phyloP scores from a whole-genome alignment of 2,329 filamentous ascomycete species.

The Claviceps monticola region DNA sequence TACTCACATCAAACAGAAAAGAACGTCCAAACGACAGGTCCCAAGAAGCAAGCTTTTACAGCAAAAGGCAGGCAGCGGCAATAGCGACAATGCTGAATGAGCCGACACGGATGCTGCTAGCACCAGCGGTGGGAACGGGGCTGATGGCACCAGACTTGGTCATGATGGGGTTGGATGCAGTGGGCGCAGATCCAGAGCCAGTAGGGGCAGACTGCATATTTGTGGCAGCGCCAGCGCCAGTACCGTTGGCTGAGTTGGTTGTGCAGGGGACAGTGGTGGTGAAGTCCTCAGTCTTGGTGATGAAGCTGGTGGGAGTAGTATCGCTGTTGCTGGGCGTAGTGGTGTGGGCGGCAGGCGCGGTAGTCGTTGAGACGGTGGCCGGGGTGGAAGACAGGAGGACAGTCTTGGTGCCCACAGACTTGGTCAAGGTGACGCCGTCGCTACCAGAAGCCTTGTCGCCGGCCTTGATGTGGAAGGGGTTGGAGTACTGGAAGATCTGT shows the following conservation, averaged over 20 bases:
- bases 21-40: not conserved
- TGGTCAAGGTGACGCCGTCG: slow-evolving; percentile 15
- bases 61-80: slow-evolving; percentile 27
- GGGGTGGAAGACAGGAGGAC: slow-evolving; percentile 11
- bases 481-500: slow-evolving; percentile 45
- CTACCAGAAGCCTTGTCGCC: slow-evolving; percentile 14
- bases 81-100: slow-evolving; percentile 26
- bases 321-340: slow-evolving; percentile 10
- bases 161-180: not conserved
- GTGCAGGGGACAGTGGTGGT: slow-evolving; percentile 7
- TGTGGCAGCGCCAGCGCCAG: not conserved
- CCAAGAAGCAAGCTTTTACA: slow-evolving; percentile 22
- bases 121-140: slow-evolving; percentile 7
- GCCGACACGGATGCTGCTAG: slow-evolving; percentile 20
- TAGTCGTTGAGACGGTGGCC: slow-evolving; percentile 8
- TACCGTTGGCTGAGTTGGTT: slow-evolving; percentile 11
- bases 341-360: slow-evolving; percentile 9
- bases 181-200: not conserved
- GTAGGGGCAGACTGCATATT: not conserved
- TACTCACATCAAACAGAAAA: not conserved
- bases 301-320: slow-evolving; percentile 5
- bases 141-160: slow-evolving; percentile 9
- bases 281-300: not conserved
- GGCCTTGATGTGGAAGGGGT: slow-evolving; percentile 41
- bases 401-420: slow-evolving; percentile 17